Base-by-base conservation (phyloP, 202 grass and related monocot genomes). In the Sporobolus alterniflorus region DNA sequence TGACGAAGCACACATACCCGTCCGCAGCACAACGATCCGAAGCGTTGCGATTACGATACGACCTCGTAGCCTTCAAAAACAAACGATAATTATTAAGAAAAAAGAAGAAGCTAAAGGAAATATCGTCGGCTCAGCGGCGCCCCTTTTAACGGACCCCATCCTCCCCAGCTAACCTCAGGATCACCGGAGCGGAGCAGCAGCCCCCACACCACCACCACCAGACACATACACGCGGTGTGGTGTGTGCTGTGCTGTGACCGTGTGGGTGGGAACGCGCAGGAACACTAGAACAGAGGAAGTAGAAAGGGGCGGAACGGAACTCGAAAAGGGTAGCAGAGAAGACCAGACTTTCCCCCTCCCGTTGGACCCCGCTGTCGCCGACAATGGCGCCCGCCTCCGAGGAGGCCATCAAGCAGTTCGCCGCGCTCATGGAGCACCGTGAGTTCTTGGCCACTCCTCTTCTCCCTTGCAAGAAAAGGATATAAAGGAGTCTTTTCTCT, bases 371-470 rank as follows among this genome's bases (percentile, higher is more conserved):
- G 44, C 64, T 64, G 22, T 81, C 65, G 36, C 76, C 30, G 83
- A 83, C 88, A 93, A 97, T 97, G 94, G 91, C 91, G 65, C n/a
- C 77, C 63, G n/a, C 75, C 46, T 83, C 94, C 42, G 86, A 83
- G 46, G 84, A 93, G 64, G 89, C 86, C 52, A 88, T 93, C 84
- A 90, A 97, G 89, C 89, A 93, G 91, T 88, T 97, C 43, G 87
- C 86, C 20, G 81, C 77, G 50, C 89, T 97, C 43, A 91, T 97
- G 94, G 86, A 97, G 43, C 88, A 91, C 83, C 75, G 94, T 97
- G 71, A 85, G 85, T 52, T 33, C 31, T 63, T 15, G 28, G 32
- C 60, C 29, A 28, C 76, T 67, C 59, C 67, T 34, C 57, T 67
- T 50, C 55, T 26, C 59, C 18, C 24, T 28, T 40, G 20, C 5